Evolutionary conservation across 1,284 basidiomycete species (phyloP).

Genomic region (Austroboletus niveus): DNA sequence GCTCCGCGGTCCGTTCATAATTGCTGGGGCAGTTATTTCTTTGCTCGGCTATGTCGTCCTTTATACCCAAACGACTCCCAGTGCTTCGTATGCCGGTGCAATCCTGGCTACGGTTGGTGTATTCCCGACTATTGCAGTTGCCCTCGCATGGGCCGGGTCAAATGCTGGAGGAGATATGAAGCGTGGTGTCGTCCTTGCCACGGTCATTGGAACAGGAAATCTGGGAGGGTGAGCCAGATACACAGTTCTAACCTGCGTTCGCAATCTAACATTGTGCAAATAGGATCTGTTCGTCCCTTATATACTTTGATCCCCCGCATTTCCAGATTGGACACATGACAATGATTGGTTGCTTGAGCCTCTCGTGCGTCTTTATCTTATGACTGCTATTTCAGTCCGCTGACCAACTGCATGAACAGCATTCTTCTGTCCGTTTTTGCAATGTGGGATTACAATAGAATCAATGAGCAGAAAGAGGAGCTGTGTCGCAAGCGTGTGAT

Average conservation of each 20-base stretch:
- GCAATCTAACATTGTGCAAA: constrained; percentile 4
- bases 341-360: constrained; percentile 45
- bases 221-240: constrained; percentile 42
- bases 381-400: not conserved
- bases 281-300: constrained; percentile 43
- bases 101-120: constrained; percentile 54
- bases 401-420: constrained; percentile 17
- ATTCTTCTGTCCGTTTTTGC: constrained; percentile 26
- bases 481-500: constrained; percentile 40
- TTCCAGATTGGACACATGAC: constrained; percentile 51
- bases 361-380: constrained; percentile 32
- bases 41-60: constrained; percentile 47
- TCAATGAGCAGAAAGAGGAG: constrained; percentile 43
- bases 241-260: not conserved
- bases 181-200: constrained; percentile 50
- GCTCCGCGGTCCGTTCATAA: constrained; percentile 45
- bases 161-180: constrained; percentile 57
- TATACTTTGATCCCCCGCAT: constrained; percentile 44
- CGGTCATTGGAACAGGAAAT: constrained; percentile 54
- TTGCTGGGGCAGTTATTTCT: constrained; percentile 37
- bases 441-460: constrained; percentile 41
- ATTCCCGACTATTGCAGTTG: constrained; percentile 52
- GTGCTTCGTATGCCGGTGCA: constrained; percentile 48
- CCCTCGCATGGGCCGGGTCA: constrained; percentile 54
- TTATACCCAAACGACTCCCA: constrained; percentile 36